Conservation (phyloP, 805 yeast species). For the Zygosaccharomyces bailii region DNA sequence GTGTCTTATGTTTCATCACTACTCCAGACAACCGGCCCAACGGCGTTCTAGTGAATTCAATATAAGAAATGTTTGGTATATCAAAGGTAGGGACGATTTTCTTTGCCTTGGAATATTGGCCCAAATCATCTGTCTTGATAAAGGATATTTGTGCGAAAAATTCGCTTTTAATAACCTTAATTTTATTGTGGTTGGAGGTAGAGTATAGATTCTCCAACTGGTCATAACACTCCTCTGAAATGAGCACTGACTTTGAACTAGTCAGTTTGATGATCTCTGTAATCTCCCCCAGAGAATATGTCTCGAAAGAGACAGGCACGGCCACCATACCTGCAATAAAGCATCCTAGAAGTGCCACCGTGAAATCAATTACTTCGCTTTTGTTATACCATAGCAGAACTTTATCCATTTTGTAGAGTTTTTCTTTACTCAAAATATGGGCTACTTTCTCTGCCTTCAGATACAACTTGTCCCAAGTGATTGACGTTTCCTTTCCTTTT, state of each 20-base stretch:
- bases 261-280: slow-evolving; percentile 68
- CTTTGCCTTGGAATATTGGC: slow-evolving; percentile 59
- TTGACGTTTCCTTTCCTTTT: slow-evolving; percentile 76
- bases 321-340: slow-evolving; percentile 92
- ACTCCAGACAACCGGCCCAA: slow-evolving; percentile 91
- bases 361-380: slow-evolving; percentile 78
- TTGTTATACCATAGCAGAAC: slow-evolving; percentile 82
- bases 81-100: slow-evolving; percentile 61
- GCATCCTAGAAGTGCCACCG: slow-evolving; percentile 84
- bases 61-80: slow-evolving; percentile 83
- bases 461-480: slow-evolving; percentile 88
- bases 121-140: slow-evolving; percentile 80
- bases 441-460: slow-evolving; percentile 84
- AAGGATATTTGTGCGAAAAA: slow-evolving; percentile 32
- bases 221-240: slow-evolving; percentile 75
- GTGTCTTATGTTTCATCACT: slow-evolving; percentile 83
- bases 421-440: slow-evolving; percentile 44
- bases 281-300: slow-evolving; percentile 60
- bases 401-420: slow-evolving; percentile 75
- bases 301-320: slow-evolving; percentile 80
- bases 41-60: slow-evolving; percentile 87
- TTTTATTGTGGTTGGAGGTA: slow-evolving; percentile 36
- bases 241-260: slow-evolving; percentile 70
- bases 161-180: slow-evolving; percentile 32
- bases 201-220: slow-evolving; percentile 63